phyloP scores from a whole-genome alignment of 306 rosid species.

The Albizia julibrissin region DNA sequence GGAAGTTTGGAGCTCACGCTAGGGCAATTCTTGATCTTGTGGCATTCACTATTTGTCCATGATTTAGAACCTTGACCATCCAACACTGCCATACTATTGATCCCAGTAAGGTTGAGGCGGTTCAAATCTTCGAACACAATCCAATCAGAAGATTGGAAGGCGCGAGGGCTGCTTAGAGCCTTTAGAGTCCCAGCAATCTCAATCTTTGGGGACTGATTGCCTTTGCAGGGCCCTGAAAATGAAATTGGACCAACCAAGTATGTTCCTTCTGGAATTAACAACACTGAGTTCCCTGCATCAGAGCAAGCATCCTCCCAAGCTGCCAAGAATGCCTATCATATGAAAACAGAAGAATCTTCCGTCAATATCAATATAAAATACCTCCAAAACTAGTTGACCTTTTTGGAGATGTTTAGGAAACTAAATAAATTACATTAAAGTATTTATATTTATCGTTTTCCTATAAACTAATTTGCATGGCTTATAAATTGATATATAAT shows the following conservation, averaged over 20 bases:
- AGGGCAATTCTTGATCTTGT: slow-evolving; percentile 7
- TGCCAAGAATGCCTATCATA: slow-evolving; percentile 21
- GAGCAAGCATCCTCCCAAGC: slow-evolving; percentile 32
- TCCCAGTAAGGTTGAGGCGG: slow-evolving; percentile 15
- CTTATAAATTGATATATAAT: too few species aligned
- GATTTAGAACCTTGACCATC: slow-evolving; percentile 18
- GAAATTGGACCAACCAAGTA: slow-evolving; percentile 18
- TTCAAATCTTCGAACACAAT: slow-evolving; percentile 12
- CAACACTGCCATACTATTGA: not conserved
- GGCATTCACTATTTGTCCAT: slow-evolving; percentile 8
- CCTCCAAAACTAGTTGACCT: too few species aligned
- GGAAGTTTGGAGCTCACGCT: not conserved
- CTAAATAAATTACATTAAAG: too few species aligned
- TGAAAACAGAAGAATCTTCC: not conserved
- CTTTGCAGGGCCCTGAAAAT: slow-evolving; percentile 21
- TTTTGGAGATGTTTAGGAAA: too few species aligned
- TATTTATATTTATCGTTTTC: too few species aligned
- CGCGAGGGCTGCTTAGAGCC: slow-evolving; percentile 12
- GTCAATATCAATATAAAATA: not conserved
- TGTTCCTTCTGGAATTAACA: slow-evolving; percentile 26
- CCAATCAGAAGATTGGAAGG: slow-evolving; percentile 23
- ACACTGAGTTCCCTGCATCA: not conserved
- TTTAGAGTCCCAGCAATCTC: not conserved
- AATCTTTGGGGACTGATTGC: slow-evolving; percentile 24
- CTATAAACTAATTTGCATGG: too few species aligned